Evolutionary conservation across 148 eudicot species (phyloP).

Genomic region (Silene conica): DNA sequence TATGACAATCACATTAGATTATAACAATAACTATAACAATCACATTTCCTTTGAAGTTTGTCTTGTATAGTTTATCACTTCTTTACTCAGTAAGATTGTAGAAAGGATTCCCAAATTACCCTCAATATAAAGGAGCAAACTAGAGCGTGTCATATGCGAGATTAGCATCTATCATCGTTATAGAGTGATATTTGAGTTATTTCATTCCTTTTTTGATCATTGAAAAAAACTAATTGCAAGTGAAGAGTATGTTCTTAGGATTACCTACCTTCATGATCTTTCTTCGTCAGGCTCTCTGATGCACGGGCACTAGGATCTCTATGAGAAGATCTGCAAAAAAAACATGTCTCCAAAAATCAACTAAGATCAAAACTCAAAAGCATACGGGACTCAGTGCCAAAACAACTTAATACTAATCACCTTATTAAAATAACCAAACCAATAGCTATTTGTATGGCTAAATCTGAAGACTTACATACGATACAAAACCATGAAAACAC

Average conservation of each 20-base stretch:
- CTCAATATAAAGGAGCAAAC: not conserved
- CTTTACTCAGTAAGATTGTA: not conserved
- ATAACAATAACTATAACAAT: not conserved
- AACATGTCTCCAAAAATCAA: not conserved
- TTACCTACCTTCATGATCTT: conserved; percentile 77
- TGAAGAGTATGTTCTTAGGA: conserved; percentile 5
- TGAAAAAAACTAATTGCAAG: not conserved
- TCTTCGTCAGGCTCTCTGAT: conserved; percentile 60
- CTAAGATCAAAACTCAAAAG: not conserved
- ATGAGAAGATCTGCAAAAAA: conserved; percentile 66
- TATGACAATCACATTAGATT: too few relatives aligned
- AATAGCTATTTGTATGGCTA: not conserved
- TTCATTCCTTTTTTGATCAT: not conserved
- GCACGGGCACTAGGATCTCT: conserved; percentile 77
- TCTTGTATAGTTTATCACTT: not conserved
- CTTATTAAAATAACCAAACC: not conserved
- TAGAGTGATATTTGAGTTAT: not conserved
- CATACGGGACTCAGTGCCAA: not conserved
- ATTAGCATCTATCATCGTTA: not conserved
- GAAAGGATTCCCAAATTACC: not conserved
- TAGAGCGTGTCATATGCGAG: not conserved
- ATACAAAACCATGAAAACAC: conserved; percentile 87
- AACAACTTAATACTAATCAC: not conserved
- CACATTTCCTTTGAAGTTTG: not conserved
- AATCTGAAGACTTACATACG: conserved; percentile 58